Conservation (phyloP, 495 filamentous ascomycete species). For the Achaetomiella virescens region DNA sequence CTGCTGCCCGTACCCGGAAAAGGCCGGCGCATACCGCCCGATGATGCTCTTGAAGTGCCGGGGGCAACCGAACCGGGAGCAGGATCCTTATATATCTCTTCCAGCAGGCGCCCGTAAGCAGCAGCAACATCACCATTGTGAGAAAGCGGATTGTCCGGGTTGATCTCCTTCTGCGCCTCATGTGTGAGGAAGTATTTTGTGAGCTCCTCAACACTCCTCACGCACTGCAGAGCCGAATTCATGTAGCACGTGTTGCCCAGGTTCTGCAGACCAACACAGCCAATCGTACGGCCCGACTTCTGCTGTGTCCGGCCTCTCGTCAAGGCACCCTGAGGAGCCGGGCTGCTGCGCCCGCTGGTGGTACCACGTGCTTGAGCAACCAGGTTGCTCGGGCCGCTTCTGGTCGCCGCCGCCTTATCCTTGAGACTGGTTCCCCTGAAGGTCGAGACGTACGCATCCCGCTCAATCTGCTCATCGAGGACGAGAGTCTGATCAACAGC, state of each 20-base stretch:
- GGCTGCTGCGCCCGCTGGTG: conserved; percentile 58
- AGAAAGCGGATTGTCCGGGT: conserved; percentile 73
- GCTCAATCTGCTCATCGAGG: conserved; percentile 66
- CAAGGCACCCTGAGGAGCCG: conserved; percentile 48
- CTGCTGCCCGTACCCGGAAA: conserved; percentile 93
- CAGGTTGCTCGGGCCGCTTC: conserved; percentile 27
- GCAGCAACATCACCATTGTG: conserved; percentile 78
- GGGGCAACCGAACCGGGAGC: conserved; percentile 61
- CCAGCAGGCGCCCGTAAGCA: conserved; percentile 67
- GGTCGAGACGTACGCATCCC: conserved; percentile 58
- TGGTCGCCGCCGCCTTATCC: conserved; percentile 33
- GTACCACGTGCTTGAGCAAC: conserved; percentile 23
- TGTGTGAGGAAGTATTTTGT: conserved; percentile 80
- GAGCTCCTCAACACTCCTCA: conserved; percentile 85
- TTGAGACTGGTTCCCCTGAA: conserved; percentile 36
- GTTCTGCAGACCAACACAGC: conserved; percentile 78
- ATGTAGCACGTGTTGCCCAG: conserved; percentile 98
- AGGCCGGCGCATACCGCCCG: conserved; percentile 70
- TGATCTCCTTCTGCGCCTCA: conserved; percentile 70
- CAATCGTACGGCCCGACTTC: conserved; percentile 54
- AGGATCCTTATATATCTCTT: conserved; percentile 62
- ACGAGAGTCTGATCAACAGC: conserved; percentile 63
- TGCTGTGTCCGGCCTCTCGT: conserved; percentile 62
- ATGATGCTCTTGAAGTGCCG: conserved; percentile 71
- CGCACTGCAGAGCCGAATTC: conserved; percentile 93